Conservation (phyloP, 495 filamentous ascomycete species). For the Hypoxylon rickii region DNA sequence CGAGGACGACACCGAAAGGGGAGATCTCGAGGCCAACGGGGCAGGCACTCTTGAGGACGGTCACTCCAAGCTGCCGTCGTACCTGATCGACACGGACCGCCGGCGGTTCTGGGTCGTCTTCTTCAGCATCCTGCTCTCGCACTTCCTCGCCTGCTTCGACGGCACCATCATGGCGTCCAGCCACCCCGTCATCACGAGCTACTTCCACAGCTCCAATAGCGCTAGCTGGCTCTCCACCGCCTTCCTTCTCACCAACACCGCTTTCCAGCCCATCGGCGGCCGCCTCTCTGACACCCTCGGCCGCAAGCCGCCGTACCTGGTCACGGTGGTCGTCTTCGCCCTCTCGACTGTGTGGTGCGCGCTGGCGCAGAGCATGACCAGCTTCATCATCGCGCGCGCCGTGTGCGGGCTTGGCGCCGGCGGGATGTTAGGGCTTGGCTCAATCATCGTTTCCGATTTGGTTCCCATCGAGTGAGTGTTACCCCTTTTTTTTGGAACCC, state of each 20-base stretch:
- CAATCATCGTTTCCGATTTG: slow-evolving; percentile 74
- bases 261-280: slow-evolving; percentile 74
- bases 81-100: slow-evolving; percentile 41
- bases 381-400: slow-evolving; percentile 73
- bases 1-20: slow-evolving; percentile 1
- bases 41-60: neutral
- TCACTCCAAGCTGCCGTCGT: slow-evolving; percentile 25
- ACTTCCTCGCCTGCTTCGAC: slow-evolving; percentile 64
- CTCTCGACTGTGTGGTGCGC: slow-evolving; percentile 74
- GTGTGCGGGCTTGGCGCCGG: slow-evolving; percentile 77
- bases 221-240: slow-evolving; percentile 83
- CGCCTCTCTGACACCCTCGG: slow-evolving; percentile 74
- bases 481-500: no score
- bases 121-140: slow-evolving; percentile 39
- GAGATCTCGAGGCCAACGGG: slow-evolving; percentile 7
- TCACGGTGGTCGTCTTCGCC: slow-evolving; percentile 65
- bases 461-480: slow-evolving; percentile 69
- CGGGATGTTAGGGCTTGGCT: slow-evolving; percentile 71
- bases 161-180: slow-evolving; percentile 79
- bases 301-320: slow-evolving; percentile 69
- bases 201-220: slow-evolving; percentile 73
- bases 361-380: slow-evolving; percentile 68
- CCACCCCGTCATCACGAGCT: slow-evolving; percentile 80
- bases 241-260: slow-evolving; percentile 76
- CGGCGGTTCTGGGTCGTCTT: slow-evolving; percentile 48